A percentile compares a stretch with the other conserved stretches of the same genome.
Conservation (phyloP, 2,329 filamentous ascomycete species). For the Diplodia scrobiculata region DNA sequence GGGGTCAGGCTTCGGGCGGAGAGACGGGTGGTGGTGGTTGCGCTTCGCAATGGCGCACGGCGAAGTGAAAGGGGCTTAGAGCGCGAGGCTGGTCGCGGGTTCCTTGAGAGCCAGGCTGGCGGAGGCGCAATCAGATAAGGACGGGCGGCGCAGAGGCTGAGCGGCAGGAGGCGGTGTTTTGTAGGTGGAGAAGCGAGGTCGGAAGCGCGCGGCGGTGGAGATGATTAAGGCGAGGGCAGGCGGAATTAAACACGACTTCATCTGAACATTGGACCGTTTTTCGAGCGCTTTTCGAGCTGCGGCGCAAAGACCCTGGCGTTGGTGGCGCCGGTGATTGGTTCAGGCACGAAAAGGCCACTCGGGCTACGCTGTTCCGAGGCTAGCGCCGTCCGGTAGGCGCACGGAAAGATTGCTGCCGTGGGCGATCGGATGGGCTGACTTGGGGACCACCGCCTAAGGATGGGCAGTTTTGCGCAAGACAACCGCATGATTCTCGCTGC, state of each 20-base stretch:
- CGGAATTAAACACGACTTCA: neutral
- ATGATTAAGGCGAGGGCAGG: neutral
- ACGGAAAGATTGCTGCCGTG: neutral
- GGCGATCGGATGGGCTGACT: neutral
- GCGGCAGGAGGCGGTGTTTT: conserved; percentile 20
- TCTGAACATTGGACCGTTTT: neutral
- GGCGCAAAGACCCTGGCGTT: neutral
- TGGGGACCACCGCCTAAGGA: neutral
- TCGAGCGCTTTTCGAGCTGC: neutral
- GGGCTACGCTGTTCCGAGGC: neutral
- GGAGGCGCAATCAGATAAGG: conserved; percentile 14
- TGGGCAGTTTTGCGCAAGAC: neutral
- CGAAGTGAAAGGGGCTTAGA: conserved; percentile 11
- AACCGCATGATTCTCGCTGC: neutral
- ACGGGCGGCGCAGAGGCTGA: neutral
- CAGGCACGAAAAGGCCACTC: neutral
- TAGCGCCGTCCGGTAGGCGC: neutral
- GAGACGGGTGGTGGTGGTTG: neutral
- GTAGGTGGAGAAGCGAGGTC: conserved; percentile 21
- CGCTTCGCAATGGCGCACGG: neutral
- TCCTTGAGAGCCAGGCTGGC: neutral
- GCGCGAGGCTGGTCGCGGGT: neutral
- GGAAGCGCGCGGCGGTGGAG: conserved; percentile 2
- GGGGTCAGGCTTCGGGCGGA: neutral
- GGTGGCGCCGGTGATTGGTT: neutral